Evolutionary conservation across 1,139 yeast genomes (phyloP), one percentile per base, ranked within the genome.

Genomic region (Geotrichum macrosporum): DNA sequence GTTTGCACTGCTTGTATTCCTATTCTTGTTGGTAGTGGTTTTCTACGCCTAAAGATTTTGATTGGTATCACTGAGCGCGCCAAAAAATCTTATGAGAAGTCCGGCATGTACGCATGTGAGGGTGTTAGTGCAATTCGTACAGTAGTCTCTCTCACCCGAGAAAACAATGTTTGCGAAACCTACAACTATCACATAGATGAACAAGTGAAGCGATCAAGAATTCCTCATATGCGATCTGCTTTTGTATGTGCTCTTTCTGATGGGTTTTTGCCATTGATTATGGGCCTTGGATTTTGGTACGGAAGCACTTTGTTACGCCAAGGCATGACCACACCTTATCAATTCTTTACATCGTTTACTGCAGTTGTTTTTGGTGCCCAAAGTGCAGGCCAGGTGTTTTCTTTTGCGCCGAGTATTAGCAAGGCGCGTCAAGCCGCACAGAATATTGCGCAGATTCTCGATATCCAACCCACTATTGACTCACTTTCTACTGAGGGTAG

Each of bases 321-420:
- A 31, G 55, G 51, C 18, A 52, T 54, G 34, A 58, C 60, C 15
- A 51, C 57, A 18, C 53, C 61, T 12, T 57, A 60, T 50, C 62
- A 60, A 45, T 67, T 66, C 56, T 67, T 64, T 39, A 68, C 65
- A 22, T 67, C 69, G n/a, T 66, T 66, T 47, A 59, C 62, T 50
- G 58, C 65, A 48, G 81, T 94, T 1, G 84, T 87, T 8, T 84
- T 84, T 60, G 95, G 95, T 5, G 71, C 88, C 30, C 89, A 94
- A 6, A 82, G 84, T 50, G 88, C 89, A 55, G 89, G 87, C 55
- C 81, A 94, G 1, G 94, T 86, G 54, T 70, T 87, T 56, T 85
- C 87, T 80, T 87, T 85, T 66, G 94, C 95, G 35, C 84, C 89
- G 4, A 95, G 95, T 57, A 63, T 67, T 64, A 68, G 69, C 27